Percentiles rank a stretch among this genome's conserved stretches.
Evolutionary conservation across 2,329 filamentous ascomycete species (phyloP).

Genomic region (Mariannaea sp.): DNA sequence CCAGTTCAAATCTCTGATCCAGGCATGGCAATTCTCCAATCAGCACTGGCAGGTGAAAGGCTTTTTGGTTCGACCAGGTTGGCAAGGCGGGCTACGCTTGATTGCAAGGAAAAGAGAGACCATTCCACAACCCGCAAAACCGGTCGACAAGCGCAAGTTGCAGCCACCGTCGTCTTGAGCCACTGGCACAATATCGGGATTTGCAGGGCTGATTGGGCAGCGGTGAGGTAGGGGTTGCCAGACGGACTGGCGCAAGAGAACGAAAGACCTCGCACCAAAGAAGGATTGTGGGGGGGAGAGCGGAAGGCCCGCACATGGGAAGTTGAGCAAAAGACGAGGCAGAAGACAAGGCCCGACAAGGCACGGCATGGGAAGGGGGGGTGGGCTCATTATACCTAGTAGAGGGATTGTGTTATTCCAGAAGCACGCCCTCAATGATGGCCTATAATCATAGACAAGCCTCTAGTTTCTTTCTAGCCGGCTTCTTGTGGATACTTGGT

Average conservation of each 20-base stretch:
- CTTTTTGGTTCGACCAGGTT: conserved; percentile 5
- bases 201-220: conserved; percentile 38
- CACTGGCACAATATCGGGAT: conserved; percentile 13
- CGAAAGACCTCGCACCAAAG: too few relatives aligned
- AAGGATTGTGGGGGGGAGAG: conserved; percentile 27
- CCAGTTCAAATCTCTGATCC: too few relatives aligned
- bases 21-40: too few relatives aligned
- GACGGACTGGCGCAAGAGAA: conserved; percentile 8
- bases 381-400: not conserved
- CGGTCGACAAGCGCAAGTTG: conserved; percentile 1
- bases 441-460: too few relatives aligned
- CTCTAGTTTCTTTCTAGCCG: conserved; percentile 24
- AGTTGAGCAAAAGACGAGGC: too few relatives aligned
- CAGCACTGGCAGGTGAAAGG: conserved; percentile 26
- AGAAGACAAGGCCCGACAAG: too few relatives aligned
- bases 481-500: conserved; percentile 14
- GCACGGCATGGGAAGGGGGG: conserved; percentile 21
- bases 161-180: conserved; percentile 22
- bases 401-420: conserved; percentile 28
- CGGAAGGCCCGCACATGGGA: too few relatives aligned
- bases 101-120: too few relatives aligned
- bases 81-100: not conserved
- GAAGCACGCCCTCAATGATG: conserved; percentile 23
- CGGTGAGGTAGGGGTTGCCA: conserved; percentile 28
- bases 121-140: not conserved